phyloP scores from a whole-genome alignment of 1,284 basidiomycete genomes.

The Psilocybe mexicana region DNA sequence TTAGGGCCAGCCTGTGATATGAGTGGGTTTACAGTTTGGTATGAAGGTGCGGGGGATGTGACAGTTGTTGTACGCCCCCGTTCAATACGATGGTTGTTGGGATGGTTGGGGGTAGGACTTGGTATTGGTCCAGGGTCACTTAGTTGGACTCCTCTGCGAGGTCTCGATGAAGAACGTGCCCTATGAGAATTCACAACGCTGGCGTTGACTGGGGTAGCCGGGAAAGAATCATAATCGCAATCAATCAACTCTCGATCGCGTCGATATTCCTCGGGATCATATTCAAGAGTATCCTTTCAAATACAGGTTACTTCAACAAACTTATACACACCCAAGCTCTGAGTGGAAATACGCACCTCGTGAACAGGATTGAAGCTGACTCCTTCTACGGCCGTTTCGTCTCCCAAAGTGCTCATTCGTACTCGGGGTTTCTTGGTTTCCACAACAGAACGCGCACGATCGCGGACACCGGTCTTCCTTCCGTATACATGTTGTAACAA shows the following conservation, averaged over 20 bases:
- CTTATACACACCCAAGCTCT: not conserved
- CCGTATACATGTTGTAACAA: conserved; percentile 18
- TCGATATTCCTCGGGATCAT: conserved; percentile 22
- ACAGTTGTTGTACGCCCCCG: not conserved
- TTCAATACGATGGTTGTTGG: not conserved
- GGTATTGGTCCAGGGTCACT: not conserved
- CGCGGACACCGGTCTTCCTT: conserved; percentile 4
- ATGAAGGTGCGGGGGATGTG: not conserved
- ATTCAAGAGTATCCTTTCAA: conserved; percentile 20
- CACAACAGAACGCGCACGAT: conserved; percentile 2
- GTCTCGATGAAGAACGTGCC: not conserved
- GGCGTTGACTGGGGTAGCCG: not conserved
- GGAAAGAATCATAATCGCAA: conserved; percentile 24
- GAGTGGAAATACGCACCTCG: conserved; percentile 12
- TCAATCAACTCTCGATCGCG: conserved; percentile 20
- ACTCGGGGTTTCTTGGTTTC: conserved; percentile 6
- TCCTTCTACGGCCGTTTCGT: conserved; percentile 15
- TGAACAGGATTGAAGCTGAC: conserved; percentile 17
- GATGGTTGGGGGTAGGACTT: not conserved
- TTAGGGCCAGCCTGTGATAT: not conserved
- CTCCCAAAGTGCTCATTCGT: not conserved
- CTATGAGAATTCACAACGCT: not conserved
- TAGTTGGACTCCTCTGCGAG: not conserved
- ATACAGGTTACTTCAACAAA: not conserved
- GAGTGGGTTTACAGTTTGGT: not conserved